These are phyloP conservation scores for Gracilaria domingensis DNA, from an alignment of 23 red algal species.

Conservation along the genomic window DNA sequence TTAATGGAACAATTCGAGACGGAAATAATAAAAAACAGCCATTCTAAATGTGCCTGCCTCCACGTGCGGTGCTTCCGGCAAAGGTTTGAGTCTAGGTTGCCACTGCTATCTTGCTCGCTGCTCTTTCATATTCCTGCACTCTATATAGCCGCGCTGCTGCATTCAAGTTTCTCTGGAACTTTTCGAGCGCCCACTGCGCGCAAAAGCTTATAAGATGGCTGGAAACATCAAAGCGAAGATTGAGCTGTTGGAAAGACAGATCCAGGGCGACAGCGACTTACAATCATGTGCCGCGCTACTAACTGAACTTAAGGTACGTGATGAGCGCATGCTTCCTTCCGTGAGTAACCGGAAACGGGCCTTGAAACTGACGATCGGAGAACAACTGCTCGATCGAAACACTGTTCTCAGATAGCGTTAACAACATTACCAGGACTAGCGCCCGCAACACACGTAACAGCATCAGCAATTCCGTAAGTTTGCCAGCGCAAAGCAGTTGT, in stretches of 20 bases:
- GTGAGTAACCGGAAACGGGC: too few species aligned
- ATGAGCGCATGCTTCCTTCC: neutral
- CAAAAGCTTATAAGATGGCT: neutral
- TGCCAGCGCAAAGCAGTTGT: neutral
- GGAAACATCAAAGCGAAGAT: constrained; percentile 44
- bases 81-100: too few species aligned
- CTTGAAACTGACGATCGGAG: neutral
- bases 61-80: neutral
- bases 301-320: constrained; percentile 22
- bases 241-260: constrained; percentile 7
- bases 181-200: neutral
- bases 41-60: neutral
- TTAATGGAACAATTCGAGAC: neutral
- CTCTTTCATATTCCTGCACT: neutral
- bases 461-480: constrained; percentile 37
- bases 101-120: neutral
- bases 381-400: too few species aligned
- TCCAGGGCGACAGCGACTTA: constrained; percentile 10
- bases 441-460: constrained; percentile 38
- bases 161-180: neutral
- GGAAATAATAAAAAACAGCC: neutral
- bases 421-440: constrained; percentile 72
- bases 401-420: constrained; percentile 62
- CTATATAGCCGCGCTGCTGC: neutral
- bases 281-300: constrained; percentile 14